Evolutionary conservation across 495 filamentous ascomycete genomes (phyloP), one percentile per base, ranked within the genome.

Genomic region (Penicillium roqueforti): DNA sequence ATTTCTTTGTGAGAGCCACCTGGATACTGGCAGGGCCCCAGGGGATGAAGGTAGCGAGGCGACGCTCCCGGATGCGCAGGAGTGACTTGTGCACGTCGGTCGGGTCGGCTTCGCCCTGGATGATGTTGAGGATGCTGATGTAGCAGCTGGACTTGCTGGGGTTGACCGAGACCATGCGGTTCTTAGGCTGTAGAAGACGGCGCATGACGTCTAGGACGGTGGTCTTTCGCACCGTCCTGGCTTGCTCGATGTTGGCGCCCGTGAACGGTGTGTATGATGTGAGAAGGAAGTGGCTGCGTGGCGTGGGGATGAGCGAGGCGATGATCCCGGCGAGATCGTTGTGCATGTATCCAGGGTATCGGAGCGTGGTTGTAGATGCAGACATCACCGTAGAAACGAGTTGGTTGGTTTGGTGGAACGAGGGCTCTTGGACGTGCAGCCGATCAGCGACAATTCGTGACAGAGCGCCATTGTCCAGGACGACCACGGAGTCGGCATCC

Each of bases 11-110:
- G 39, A 97, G 75, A 1, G 93, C 93, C 11, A 98, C 93, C 70
- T 98, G 93, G 58, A 98, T 98, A 65, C 87, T 92, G 10, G 93
- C 93, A 0, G 93, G 93, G n/a, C 93, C 93, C 93, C 93, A 98
- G 14, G 95, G 95, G 57, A 98, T 97, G 66, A 98, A 98, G 5
- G 90, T 95, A 6, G 93, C 95, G 11, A 98, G 78, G 40, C 88
- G 86, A 44, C 93, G 88, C 72, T 98, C 93, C 32, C 93, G 87
- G 65, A 98, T 97, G 53, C 93, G 89, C 48, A 98, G 84, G 48
- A 98, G 79, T 32, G 91, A 96, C 83, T 98, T 98, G 75, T 98
- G 93, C 47, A 89, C 86, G 74, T 98, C 93, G 6, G 91, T 96
- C 14, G 93, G 92, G 66, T 98, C 93, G 8, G 93, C 95, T 67